These are phyloP conservation scores for Phytophthora citrophthora DNA, from an alignment of 352 stramenopile genomes.

Conservation along the genomic window DNA sequence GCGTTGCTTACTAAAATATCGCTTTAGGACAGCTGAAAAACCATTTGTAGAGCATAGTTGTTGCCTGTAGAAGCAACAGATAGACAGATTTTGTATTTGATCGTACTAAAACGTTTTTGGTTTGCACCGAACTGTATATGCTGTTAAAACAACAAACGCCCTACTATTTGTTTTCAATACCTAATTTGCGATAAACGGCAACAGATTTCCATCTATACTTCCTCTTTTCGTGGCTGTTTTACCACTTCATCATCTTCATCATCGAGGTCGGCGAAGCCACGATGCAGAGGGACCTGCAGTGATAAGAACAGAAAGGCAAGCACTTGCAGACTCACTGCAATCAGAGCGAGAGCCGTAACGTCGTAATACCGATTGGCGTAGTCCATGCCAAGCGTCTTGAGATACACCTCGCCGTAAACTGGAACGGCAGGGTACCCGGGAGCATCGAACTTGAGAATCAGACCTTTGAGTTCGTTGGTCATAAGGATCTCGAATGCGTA, in stretches of 20 bases:
- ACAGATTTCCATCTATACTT: conserved; percentile 6
- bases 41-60: no score
- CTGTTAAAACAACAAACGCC: no score
- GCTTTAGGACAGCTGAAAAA: no score
- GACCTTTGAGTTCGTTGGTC: conserved; percentile 80
- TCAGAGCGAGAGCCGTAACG: conserved; percentile 55
- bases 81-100: no score
- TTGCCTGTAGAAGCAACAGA: no score
- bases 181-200: no score
- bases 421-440: conserved; percentile 77
- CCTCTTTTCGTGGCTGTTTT: conserved; percentile 11
- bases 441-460: conserved; percentile 81
- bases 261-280: conserved; percentile 36
- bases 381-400: conserved; percentile 86
- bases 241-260: conserved; percentile 11
- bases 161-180: no score
- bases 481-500: conserved; percentile 91
- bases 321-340: conserved; percentile 58
- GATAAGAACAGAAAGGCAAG: conserved; percentile 72
- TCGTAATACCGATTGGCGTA: conserved; percentile 81
- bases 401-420: conserved; percentile 84
- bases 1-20: no score
- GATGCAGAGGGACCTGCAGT: conserved; percentile 66
- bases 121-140: no score
- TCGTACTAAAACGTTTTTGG: no score